A percentile compares a stretch with the other conserved stretches of the same genome.
phyloP scores from a whole-genome alignment of 441 rosid genomes.

The Corymbia citriodora region DNA sequence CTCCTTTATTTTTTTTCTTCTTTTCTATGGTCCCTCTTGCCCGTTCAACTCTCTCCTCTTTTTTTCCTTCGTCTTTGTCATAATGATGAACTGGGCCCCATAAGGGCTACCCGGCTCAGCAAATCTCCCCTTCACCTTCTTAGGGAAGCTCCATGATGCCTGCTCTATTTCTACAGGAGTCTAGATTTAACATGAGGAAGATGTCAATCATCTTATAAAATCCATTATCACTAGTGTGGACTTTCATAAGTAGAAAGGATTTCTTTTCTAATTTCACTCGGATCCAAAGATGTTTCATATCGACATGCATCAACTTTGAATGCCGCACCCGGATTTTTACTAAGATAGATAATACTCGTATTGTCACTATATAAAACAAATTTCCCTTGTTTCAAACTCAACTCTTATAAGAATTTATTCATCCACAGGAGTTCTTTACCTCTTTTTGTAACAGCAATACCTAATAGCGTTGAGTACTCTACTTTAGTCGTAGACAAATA shows the following conservation, averaged over 20 bases:
- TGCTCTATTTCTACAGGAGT: not conserved
- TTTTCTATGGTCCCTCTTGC: not conserved
- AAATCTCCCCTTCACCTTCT: not conserved
- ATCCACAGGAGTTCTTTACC: not conserved
- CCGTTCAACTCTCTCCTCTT: not conserved
- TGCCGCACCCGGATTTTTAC: not conserved
- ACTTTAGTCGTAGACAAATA: fast-evolving
- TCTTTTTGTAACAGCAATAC: not conserved
- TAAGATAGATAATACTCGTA: not conserved
- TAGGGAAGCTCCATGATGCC: not conserved
- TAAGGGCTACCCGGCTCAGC: not conserved
- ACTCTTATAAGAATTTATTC: not conserved
- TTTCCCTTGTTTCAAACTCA: not conserved
- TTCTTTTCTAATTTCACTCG: not conserved
- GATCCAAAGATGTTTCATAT: not conserved
- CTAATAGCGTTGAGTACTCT: not conserved
- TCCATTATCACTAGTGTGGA: not conserved
- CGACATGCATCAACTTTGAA: not conserved
- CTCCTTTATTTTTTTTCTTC: not conserved
- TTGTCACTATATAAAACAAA: fast-evolving
- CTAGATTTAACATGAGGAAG: not conserved
- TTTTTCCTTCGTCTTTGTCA: not conserved
- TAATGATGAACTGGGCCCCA: not conserved
- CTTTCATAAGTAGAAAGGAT: not conserved
- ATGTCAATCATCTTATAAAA: not conserved